Conservation (phyloP, 352 stramenopile genomes). For the Globisporangium middletonii region DNA sequence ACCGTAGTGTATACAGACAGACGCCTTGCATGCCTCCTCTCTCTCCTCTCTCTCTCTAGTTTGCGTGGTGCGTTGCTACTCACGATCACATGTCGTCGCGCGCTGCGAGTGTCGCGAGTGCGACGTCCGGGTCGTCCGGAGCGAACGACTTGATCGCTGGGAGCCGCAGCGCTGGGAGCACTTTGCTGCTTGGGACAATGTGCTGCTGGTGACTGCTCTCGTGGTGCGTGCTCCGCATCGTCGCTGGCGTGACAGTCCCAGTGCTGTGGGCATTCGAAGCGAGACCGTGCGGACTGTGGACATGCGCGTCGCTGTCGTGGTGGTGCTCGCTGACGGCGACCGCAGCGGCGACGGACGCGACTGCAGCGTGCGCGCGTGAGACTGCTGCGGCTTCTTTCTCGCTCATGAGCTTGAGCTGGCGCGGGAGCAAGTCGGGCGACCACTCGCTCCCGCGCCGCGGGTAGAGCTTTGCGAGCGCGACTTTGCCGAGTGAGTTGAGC, state of each 20-base stretch:
- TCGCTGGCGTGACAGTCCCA: background rate
- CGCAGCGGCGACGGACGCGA: background rate
- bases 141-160: conserved; percentile 3
- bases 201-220: background rate
- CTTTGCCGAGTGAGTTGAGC: conserved; percentile 45
- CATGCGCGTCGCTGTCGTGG: background rate
- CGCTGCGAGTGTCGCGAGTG: background rate
- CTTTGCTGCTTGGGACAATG: background rate
- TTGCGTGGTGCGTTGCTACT: background rate
- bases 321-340: background rate
- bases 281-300: no score
- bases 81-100: background rate
- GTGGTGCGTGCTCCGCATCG: background rate
- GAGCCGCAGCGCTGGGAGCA: background rate
- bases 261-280: no score
- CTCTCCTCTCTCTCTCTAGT: background rate
- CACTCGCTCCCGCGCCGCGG: conserved; percentile 62
- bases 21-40: background rate
- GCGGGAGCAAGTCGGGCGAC: conserved; percentile 59
- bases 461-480: conserved; percentile 64
- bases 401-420: conserved; percentile 51
- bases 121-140: background rate
- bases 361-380: no score
- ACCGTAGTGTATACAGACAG: background rate
- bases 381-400: conserved; percentile 13